Conservation (phyloP, 148 eudicot genomes). For the Limonium bicolor region DNA sequence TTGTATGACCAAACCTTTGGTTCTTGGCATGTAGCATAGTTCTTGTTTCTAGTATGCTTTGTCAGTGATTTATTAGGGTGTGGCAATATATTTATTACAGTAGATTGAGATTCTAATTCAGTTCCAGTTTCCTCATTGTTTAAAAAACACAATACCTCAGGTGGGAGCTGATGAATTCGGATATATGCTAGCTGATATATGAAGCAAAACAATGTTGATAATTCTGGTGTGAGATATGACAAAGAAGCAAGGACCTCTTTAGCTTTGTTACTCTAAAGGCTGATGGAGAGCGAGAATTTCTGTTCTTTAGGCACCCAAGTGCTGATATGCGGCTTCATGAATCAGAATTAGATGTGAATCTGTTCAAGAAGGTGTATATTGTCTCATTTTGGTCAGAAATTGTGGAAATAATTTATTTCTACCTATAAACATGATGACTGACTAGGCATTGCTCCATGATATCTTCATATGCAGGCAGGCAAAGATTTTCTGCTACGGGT, state of each 20-base stretch:
- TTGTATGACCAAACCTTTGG: no score
- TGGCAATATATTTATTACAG: no score
- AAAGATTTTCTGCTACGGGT: constrained; percentile 67
- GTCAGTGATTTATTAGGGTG: no score
- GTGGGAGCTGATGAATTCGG: constrained; percentile 96
- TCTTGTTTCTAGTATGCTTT: no score
- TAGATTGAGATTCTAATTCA: no score
- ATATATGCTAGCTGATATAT: constrained; percentile 64
- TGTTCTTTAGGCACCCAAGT: constrained; percentile 73
- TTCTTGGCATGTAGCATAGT: no score
- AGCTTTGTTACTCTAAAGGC: constrained; percentile 59
- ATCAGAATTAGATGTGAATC: constrained; percentile 62
- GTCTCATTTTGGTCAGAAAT: constrained; percentile 1
- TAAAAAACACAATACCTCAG: no score
- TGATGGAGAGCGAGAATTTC: constrained; percentile 81
- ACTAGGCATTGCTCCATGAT: not conserved
- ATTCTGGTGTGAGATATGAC: constrained; percentile 73
- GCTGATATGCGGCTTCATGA: constrained; percentile 74
- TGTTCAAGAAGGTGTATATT: constrained; percentile 57
- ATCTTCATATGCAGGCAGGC: constrained; percentile 34
- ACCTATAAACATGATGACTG: not conserved
- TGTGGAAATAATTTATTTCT: not conserved
- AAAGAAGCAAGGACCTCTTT: constrained; percentile 58
- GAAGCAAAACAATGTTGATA: constrained; percentile 64
- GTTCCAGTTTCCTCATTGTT: no score